Evolutionary conservation across 2,329 filamentous ascomycete genomes (phyloP), one percentile per base, ranked within the genome.

Genomic region (Ophiobolus disseminans): DNA sequence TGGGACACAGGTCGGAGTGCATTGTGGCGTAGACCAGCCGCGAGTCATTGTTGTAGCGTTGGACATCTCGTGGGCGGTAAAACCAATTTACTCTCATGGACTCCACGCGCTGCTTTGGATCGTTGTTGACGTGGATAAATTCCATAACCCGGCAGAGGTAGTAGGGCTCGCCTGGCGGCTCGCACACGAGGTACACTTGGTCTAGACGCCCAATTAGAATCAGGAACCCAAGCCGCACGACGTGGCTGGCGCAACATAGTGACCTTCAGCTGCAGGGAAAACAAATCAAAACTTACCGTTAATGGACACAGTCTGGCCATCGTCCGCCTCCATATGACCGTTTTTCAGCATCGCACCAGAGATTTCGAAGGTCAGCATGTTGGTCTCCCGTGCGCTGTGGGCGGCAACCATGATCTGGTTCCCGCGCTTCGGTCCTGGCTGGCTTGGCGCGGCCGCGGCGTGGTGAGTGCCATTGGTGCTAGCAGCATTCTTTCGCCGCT

Each of bases 81-180:
- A 93, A 97, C 94, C 94, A 99, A 77, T 99, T 99, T 68, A 97
- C 89, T 61, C 92, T 88, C 65, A 99, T 76, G 32, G 90, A 86
- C 69, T 97, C 93, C 57, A 99, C 86, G 1, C 89, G 87, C 50
- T 86, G 84, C 45, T 80, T 81, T 26, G 80, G 76, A 68, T 93
- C 73, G 40, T 71, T 91, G 64, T 92, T 86, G 66, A 82, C 78
- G 68, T 96, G 91, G 63, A 97, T 79, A 72, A 97, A 97, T 73
- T 99, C 93, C 94, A 99, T 99, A 73, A 99, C 94, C 63, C 94
- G 90, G 57, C 90, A 94, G 58, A 99, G 80, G 73, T 99, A 99
- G 77, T 99, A 99, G 45, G 94, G 94, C 76, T 99, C 94, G 43
- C 94, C 94, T 13, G 94, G 94, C 40, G 94, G 94, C 75, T 99